Percentiles rank a stretch among this genome's conserved stretches.
phyloP scores from a whole-genome alignment of 768 basidiomycete genomes.

The Lactarius indigo region DNA sequence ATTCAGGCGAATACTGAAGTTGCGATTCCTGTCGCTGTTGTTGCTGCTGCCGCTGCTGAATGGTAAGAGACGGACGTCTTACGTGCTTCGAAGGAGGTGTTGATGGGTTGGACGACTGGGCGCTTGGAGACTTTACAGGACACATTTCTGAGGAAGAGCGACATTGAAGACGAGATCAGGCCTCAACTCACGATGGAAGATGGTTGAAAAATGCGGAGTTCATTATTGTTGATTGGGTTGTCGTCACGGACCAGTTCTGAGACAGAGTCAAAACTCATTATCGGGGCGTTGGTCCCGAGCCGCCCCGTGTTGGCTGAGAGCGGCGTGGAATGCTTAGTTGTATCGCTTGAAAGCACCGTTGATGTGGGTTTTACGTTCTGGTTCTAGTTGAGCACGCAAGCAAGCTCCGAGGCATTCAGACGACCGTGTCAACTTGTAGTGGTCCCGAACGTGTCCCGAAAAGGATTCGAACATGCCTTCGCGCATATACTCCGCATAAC shows the following conservation, averaged over 20 bases:
- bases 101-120: conserved; percentile 1
- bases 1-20: conserved; percentile 24
- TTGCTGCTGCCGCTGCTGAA: conserved; percentile 1
- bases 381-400: conserved; percentile 8
- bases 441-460: neutral
- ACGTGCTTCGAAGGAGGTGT: conserved; percentile 6
- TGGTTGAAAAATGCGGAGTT: conserved; percentile 8
- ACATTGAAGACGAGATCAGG: conserved; percentile 23
- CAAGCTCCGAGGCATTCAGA: neutral
- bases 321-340: conserved; percentile 22
- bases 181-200: conserved; percentile 20
- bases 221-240: neutral
- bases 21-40: neutral
- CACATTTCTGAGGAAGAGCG: conserved; percentile 16
- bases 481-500: neutral
- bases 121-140: conserved; percentile 21
- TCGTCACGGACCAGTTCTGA: conserved; percentile 4
- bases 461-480: neutral
- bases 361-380: conserved; percentile 2
- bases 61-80: conserved; percentile 12
- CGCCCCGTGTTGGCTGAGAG: conserved; percentile 20
- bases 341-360: conserved; percentile 15
- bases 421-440: neutral
- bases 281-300: conserved; percentile 10
- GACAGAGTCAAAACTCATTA: conserved; percentile 12